phyloP scores from a whole-genome alignment of 1,284 basidiomycete genomes.

The Mrakiaceae sp. region DNA sequence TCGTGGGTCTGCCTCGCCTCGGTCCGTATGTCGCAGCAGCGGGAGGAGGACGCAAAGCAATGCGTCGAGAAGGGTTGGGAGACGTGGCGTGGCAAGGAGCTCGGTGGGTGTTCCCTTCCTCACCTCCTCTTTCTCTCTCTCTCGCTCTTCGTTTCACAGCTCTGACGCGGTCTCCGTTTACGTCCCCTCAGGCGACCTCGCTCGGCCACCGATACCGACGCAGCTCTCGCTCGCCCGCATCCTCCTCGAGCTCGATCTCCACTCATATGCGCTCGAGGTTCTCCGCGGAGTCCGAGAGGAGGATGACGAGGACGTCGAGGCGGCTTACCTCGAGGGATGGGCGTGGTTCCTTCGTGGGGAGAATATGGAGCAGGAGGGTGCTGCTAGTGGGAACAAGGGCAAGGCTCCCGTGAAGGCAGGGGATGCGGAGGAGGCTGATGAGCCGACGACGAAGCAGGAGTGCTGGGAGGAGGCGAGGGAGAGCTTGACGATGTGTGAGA shows the following conservation, averaged over 20 bases:
- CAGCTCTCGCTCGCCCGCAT: slow-evolving; percentile 68
- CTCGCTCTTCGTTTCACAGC: neutral
- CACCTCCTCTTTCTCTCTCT: neutral
- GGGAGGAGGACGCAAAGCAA: slow-evolving; percentile 64
- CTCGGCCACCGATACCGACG: slow-evolving; percentile 60
- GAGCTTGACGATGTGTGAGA: slow-evolving; percentile 69
- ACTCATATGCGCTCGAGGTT: slow-evolving; percentile 59
- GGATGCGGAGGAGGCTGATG: slow-evolving; percentile 40
- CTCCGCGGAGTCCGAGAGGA: slow-evolving; percentile 66
- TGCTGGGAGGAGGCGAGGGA: slow-evolving; percentile 68
- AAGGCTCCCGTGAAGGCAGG: slow-evolving; percentile 28
- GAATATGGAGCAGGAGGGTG: slow-evolving; percentile 37
- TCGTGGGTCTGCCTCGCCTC: slow-evolving; percentile 72
- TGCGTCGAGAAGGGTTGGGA: slow-evolving; percentile 60
- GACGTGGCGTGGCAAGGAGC: slow-evolving; percentile 60
- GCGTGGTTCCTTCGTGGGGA: slow-evolving; percentile 59
- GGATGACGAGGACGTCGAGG: slow-evolving; percentile 80
- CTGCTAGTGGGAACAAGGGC: slow-evolving; percentile 44
- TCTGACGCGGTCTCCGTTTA: neutral
- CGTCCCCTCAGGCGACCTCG: slow-evolving; percentile 46
- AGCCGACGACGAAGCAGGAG: slow-evolving; percentile 59
- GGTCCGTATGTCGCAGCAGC: slow-evolving; percentile 76
- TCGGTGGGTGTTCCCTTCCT: slow-evolving; percentile 40
- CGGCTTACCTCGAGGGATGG: slow-evolving; percentile 93
- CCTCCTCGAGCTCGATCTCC: slow-evolving; percentile 66